These are phyloP conservation scores for Coemansia sp. DNA, from an alignment of 371 early-diverging fungal genomes.

Conservation along the genomic window DNA sequence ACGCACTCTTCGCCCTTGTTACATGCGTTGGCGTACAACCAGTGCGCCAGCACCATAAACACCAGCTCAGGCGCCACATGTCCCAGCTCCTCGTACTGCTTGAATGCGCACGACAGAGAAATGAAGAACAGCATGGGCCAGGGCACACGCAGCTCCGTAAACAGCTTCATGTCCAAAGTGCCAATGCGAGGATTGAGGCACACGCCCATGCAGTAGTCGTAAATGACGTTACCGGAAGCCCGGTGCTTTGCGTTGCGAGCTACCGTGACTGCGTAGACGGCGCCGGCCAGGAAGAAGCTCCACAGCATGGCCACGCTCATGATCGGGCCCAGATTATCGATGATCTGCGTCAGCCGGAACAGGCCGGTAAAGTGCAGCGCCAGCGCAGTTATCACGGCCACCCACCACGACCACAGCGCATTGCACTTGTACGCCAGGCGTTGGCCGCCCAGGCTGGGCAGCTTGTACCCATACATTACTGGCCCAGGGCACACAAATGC, in stretches of 20 bases:
- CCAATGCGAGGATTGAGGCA: slow-evolving; percentile 81
- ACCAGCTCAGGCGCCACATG: slow-evolving; percentile 76
- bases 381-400: slow-evolving; percentile 54
- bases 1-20: slow-evolving; percentile 78
- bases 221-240: slow-evolving; percentile 76
- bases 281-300: slow-evolving; percentile 63
- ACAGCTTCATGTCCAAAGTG: slow-evolving; percentile 86
- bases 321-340: slow-evolving; percentile 68
- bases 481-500: slow-evolving; percentile 72
- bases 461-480: slow-evolving; percentile 64
- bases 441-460: slow-evolving; percentile 67
- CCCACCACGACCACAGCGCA: slow-evolving; percentile 63
- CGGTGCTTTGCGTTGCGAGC: slow-evolving; percentile 72
- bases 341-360: slow-evolving; percentile 70
- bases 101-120: slow-evolving; percentile 66
- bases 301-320: slow-evolving; percentile 66
- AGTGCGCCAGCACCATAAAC: slow-evolving; percentile 74
- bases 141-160: slow-evolving; percentile 85
- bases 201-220: slow-evolving; percentile 87
- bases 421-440: slow-evolving; percentile 73
- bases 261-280: slow-evolving; percentile 71
- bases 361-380: slow-evolving; percentile 57
- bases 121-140: slow-evolving; percentile 79
- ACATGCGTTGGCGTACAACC: slow-evolving; percentile 70
- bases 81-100: slow-evolving; percentile 69